These are phyloP conservation scores for Boletus sp. DNA, from an alignment of 768 basidiomycete species.

Conservation along the genomic window DNA sequence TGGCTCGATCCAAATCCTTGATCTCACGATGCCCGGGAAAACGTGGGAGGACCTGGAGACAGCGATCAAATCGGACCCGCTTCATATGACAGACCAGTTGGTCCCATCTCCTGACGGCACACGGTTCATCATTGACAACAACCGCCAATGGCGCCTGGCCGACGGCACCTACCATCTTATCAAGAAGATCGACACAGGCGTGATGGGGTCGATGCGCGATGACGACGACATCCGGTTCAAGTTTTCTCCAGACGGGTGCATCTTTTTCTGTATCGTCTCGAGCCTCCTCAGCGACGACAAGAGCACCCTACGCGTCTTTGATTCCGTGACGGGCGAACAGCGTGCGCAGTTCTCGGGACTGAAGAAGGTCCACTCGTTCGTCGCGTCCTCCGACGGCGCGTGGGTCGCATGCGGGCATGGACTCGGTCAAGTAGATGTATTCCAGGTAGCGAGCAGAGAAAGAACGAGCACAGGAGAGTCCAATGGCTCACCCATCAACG, in stretches of 20 bases:
- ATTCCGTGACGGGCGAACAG: conserved; percentile 9
- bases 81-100: neutral
- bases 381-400: conserved; percentile 2
- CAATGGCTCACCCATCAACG: neutral
- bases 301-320: conserved; percentile 8
- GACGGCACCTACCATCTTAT: conserved; percentile 1
- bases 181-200: conserved; percentile 9
- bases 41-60: conserved; percentile 1
- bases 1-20: conserved; percentile 8
- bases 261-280: conserved; percentile 2
- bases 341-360: conserved; percentile 6
- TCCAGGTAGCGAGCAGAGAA: neutral
- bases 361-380: conserved; percentile 4
- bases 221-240: neutral
- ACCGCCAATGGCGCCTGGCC: neutral
- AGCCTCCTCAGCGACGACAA: conserved; percentile 6
- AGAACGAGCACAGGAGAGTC: neutral
- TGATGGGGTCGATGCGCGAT: neutral
- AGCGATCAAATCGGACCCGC: neutral
- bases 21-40: neutral
- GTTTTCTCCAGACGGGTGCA: conserved; percentile 14
- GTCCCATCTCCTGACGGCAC: conserved; percentile 8
- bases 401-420: conserved; percentile 12
- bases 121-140: conserved; percentile 5
- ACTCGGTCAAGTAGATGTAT: conserved; percentile 1